Evolutionary conservation across 495 filamentous ascomycete species (phyloP).

Genomic region (Neurospora sp.): DNA sequence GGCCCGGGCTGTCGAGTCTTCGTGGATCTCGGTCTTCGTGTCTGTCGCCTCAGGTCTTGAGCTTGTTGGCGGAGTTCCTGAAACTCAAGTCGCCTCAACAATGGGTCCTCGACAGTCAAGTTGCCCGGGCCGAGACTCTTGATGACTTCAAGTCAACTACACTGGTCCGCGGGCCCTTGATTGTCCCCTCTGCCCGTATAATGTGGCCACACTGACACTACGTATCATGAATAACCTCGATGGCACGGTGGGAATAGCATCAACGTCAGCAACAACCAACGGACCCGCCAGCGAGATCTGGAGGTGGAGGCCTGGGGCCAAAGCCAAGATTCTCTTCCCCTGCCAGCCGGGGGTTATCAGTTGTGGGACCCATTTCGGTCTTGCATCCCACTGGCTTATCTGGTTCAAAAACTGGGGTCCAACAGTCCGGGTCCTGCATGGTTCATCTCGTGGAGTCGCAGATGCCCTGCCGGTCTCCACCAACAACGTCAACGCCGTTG

Average conservation of each 20-base stretch:
- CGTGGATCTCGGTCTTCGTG: too few species aligned
- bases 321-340: neutral
- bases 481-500: neutral
- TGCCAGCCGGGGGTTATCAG: neutral
- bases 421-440: constrained; percentile 9
- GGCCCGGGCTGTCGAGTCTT: neutral
- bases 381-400: constrained; percentile 16
- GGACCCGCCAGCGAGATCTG: neutral
- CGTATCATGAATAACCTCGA: neutral
- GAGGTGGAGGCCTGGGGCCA: neutral
- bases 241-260: neutral
- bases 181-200: neutral
- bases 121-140: neutral
- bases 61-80: neutral
- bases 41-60: too few species aligned
- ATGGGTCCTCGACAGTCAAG: neutral
- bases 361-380: constrained; percentile 8
- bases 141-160: neutral
- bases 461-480: neutral
- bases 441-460: constrained; percentile 5
- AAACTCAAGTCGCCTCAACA: neutral
- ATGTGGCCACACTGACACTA: neutral
- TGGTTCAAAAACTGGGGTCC: neutral
- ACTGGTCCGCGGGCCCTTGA: neutral
- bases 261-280: neutral